phyloP scores from a whole-genome alignment of 768 basidiomycete species.

The Mycena vitilis region DNA sequence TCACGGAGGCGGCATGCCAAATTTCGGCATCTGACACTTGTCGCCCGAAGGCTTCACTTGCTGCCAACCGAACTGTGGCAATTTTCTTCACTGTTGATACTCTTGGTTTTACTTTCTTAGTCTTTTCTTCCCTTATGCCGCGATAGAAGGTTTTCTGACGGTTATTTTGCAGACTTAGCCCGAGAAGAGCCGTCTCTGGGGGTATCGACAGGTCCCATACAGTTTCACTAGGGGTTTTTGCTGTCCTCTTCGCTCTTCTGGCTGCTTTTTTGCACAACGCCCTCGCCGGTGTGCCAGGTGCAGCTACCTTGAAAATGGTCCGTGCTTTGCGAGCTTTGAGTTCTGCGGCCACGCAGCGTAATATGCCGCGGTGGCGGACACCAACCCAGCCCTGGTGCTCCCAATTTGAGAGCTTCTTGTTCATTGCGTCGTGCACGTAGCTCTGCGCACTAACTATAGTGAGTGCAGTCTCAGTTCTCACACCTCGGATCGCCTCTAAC shows the following conservation, averaged over 20 bases:
- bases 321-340: not conserved
- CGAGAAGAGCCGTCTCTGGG: not conserved
- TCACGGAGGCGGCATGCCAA: not conserved
- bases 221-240: not conserved
- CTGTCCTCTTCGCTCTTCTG: not conserved
- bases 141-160: constrained; percentile 8
- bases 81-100: not conserved
- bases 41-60: not conserved
- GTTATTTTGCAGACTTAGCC: not conserved
- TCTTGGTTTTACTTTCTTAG: not conserved
- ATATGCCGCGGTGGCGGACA: not conserved
- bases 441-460: not conserved
- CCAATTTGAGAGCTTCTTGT: not conserved
- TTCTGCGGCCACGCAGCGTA: not conserved
- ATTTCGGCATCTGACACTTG: not conserved
- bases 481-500: not conserved
- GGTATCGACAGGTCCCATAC: not conserved
- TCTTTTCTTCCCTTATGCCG: constrained; percentile 19
- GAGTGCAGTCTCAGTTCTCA: not conserved
- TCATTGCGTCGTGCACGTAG: not conserved
- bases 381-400: not conserved
- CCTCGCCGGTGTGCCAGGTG: not conserved
- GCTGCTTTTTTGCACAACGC: not conserved
- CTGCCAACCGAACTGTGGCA: not conserved
- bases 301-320: not conserved